Percentiles rank a stretch among this genome's conserved stretches.
Evolutionary conservation across 1,284 basidiomycete species (phyloP).

Genomic region (Peniophora sp.): DNA sequence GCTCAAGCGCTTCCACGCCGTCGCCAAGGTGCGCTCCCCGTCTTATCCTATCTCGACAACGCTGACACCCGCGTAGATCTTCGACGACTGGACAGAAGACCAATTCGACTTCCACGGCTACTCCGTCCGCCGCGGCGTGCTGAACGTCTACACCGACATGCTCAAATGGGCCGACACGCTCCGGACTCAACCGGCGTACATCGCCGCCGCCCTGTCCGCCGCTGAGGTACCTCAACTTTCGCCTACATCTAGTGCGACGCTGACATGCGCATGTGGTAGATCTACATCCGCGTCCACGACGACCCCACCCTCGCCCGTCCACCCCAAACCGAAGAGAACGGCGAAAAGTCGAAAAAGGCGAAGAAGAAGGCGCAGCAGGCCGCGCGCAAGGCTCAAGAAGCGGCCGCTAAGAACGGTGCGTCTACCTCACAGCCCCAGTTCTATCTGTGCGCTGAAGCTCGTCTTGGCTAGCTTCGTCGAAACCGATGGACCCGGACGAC

Average conservation of each 20-base stretch:
- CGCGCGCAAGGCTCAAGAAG: slow-evolving; percentile 59
- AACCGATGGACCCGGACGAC: slow-evolving; percentile 72
- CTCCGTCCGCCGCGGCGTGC: slow-evolving; percentile 83
- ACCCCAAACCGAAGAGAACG: slow-evolving; percentile 6
- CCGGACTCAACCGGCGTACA: slow-evolving; percentile 68
- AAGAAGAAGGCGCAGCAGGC: slow-evolving; percentile 89
- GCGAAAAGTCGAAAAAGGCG: slow-evolving; percentile 75
- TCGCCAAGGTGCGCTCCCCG: slow-evolving; percentile 71
- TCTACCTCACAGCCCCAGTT: neutral
- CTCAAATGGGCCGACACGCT: slow-evolving; percentile 80
- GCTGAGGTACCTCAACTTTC: slow-evolving; percentile 39
- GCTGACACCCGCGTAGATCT: no score
- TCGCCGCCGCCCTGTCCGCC: slow-evolving; percentile 67
- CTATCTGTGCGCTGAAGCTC: slow-evolving; percentile 3
- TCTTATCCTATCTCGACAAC: no score
- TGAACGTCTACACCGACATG: slow-evolving; percentile 68
- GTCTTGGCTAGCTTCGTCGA: neutral
- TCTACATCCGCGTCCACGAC: slow-evolving; percentile 73
- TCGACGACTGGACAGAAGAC: slow-evolving; percentile 89
- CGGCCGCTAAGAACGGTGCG: slow-evolving; percentile 48
- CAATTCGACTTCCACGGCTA: slow-evolving; percentile 99
- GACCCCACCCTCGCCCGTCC: slow-evolving; percentile 51
- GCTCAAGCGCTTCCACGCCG: slow-evolving; percentile 78
- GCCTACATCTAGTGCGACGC: neutral
- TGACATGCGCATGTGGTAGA: slow-evolving; percentile 29